Base-by-base conservation (phyloP, 75 land plant species). In the Selaginella moellendorffii region DNA sequence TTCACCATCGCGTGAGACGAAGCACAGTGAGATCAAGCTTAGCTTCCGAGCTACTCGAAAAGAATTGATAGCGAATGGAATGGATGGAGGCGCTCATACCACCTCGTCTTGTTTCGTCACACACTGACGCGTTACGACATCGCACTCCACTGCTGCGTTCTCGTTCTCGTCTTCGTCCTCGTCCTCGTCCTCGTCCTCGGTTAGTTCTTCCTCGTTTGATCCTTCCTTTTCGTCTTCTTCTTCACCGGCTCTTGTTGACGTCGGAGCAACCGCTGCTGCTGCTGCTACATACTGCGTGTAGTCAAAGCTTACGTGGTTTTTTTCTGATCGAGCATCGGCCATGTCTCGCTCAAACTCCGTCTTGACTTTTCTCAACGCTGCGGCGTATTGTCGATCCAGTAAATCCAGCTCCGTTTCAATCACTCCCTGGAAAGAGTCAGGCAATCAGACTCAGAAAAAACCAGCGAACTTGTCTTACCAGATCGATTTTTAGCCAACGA, bases 401-500 rank as follows among this genome's bases (percentile, higher is more conserved):
- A 56, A 25, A 56, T 56, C 59, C 21, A 56, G 59, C 59, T 56
- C 59, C n/a, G 59, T 56, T 56, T 56, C 23, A 19, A 56, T 21
- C 21, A 21, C 24, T 8, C 59, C 59, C 59, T 56, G 59, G 2
- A 56, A 5, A 36, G 10, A n/a, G n/a, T n/a, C n/a, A n/a, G n/a
- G n/a, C n/a, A n/a, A n/a, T n/a, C n/a, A n/a, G n/a, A n/a, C n/a
- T n/a, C n/a, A n/a, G 46, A 36, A 14, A 36, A 36, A 5, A 36
- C 5, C 5, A 36, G 46, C 10, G 46, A 5, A 36, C 46, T 36
- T 36, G 5, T 36, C 46, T 36, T 14, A 36, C 71, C 20, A 69
- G 66, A 53, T 69, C 71, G 5, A 62, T 69, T 0, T 69, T 61
- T 1, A 69, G 65, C 24, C 68, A 69, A 19, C 71, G 63, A 27